Evolutionary conservation across 352 stramenopile species (phyloP).

Genomic region (Globisporangium abappressorium): DNA sequence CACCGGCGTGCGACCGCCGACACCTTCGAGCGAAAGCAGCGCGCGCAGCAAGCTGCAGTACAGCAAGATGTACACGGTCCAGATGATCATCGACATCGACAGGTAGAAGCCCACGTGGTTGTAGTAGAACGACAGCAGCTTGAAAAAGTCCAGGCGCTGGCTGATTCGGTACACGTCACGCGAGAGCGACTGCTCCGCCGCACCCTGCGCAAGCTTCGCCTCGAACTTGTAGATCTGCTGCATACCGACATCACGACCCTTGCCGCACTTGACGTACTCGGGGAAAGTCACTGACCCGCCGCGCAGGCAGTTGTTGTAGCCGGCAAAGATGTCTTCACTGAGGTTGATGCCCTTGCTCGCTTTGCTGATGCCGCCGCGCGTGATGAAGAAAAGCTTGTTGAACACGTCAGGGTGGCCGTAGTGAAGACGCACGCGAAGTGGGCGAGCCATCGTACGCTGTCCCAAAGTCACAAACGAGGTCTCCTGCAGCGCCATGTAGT

Average conservation of each 20-base stretch:
- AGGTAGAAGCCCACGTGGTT: slow-evolving; percentile 99
- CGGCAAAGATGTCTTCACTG: slow-evolving; percentile 99
- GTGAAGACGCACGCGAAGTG: slow-evolving; percentile 96
- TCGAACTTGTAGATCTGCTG: slow-evolving; percentile 99
- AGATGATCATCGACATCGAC: slow-evolving; percentile 96
- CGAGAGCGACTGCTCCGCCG: slow-evolving; percentile 97
- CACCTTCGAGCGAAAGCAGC: slow-evolving; percentile 91
- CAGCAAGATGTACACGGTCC: slow-evolving; percentile 96
- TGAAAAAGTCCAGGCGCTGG: slow-evolving; percentile 97
- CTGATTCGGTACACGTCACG: slow-evolving; percentile 97
- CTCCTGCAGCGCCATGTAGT: slow-evolving; percentile 99
- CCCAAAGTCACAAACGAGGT: slow-evolving; percentile 98
- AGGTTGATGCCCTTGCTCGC: slow-evolving; percentile 99
- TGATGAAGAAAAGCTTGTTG: slow-evolving; percentile 99
- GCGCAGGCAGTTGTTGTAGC: slow-evolving; percentile 98
- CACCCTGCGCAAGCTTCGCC: slow-evolving; percentile 96
- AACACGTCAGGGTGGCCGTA: slow-evolving; percentile 99
- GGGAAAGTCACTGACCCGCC: slow-evolving; percentile 96
- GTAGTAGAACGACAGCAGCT: slow-evolving; percentile 99
- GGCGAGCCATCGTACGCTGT: slow-evolving; percentile 95
- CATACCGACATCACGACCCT: slow-evolving; percentile 99
- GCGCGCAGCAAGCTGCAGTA: slow-evolving; percentile 95
- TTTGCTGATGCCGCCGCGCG: slow-evolving; percentile 97
- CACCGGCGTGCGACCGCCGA: slow-evolving; percentile 91
- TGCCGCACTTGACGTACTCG: slow-evolving; percentile 99